Percentiles rank a stretch among this genome's conserved stretches.
These are phyloP conservation scores for Coemansia sp. DNA, from an alignment of 192 early-diverging fungal species.

Conservation along the genomic window DNA sequence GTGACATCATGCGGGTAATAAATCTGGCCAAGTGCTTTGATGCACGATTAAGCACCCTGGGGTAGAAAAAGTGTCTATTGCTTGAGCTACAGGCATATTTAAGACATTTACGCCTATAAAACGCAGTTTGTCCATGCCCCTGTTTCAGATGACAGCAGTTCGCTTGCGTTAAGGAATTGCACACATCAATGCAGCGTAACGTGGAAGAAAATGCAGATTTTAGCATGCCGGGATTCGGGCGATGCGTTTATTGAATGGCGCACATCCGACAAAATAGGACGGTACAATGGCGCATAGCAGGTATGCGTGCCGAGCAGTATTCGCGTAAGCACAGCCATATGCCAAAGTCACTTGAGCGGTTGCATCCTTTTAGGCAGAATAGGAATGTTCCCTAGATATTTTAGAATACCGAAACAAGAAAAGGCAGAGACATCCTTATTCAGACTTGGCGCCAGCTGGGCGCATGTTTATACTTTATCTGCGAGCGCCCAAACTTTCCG, in stretches of 20 bases:
- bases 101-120: neutral
- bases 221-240: neutral
- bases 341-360: conserved; percentile 3
- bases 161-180: neutral
- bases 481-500: neutral
- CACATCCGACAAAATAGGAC: neutral
- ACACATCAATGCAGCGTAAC: conserved; percentile 4
- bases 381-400: neutral
- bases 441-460: neutral
- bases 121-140: neutral
- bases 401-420: neutral
- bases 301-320: neutral
- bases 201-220: neutral
- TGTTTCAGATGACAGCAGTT: neutral
- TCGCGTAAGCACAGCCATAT: neutral
- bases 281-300: neutral
- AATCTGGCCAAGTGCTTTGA: neutral
- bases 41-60: neutral
- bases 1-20: neutral
- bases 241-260: neutral
- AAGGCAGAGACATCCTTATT: neutral
- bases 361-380: neutral
- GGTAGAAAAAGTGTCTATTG: neutral
- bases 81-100: too few relatives aligned
- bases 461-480: neutral